These are phyloP conservation scores for Letharia lupina DNA, from an alignment of 495 filamentous ascomycete species.

Conservation along the genomic window DNA sequence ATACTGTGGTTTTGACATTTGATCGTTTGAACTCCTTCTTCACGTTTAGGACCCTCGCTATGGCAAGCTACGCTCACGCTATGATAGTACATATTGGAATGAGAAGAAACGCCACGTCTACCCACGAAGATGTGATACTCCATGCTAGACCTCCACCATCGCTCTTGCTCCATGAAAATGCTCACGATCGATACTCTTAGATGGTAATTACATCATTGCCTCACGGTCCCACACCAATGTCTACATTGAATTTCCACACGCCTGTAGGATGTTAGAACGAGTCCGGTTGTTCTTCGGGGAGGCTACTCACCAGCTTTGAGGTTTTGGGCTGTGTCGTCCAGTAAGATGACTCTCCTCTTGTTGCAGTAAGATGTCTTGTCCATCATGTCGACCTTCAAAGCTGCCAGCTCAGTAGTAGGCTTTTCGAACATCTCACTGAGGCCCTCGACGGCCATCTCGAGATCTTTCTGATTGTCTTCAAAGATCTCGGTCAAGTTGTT, in stretches of 20 bases:
- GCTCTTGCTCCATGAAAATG: conserved; percentile 13
- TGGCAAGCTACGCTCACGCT: not conserved
- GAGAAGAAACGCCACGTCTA: not conserved
- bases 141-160: not conserved
- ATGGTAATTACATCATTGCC: not conserved
- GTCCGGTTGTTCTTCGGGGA: not conserved
- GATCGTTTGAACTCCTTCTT: not conserved
- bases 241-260: conserved; percentile 33
- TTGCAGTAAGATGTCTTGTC: conserved; percentile 96
- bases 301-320: conserved; percentile 66
- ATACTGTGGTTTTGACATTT: not conserved
- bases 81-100: conserved; percentile 1
- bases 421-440: conserved; percentile 98
- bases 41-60: not conserved
- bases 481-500: conserved; percentile 97
- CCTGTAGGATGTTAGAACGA: conserved; percentile 24
- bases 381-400: conserved; percentile 92
- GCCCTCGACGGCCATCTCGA: conserved; percentile 93
- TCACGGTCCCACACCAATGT: conserved; percentile 20
- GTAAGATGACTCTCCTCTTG: conserved; percentile 77
- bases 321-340: conserved; percentile 87
- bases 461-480: conserved; percentile 96
- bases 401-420: conserved; percentile 70
- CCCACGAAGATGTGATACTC: not conserved
- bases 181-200: not conserved